These are phyloP conservation scores for Plasmopara viticola DNA, from an alignment of 352 stramenopile species.

Conservation along the genomic window DNA sequence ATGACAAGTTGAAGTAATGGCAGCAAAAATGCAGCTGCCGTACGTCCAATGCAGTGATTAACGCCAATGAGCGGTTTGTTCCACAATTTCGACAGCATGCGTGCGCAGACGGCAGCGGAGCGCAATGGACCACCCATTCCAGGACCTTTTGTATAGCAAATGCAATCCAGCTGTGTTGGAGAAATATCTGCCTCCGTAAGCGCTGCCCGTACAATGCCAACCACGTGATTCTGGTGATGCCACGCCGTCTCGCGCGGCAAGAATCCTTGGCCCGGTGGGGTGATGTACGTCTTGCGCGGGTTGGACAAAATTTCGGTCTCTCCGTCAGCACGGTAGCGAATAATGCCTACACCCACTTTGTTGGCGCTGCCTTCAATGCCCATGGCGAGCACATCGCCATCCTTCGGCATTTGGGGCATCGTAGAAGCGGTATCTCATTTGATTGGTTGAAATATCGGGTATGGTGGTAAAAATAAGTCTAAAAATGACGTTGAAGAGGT, in stretches of 20 bases:
- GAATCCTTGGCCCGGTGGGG: conserved; percentile 96
- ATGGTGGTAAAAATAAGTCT: no score
- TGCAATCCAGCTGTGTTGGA: conserved; percentile 85
- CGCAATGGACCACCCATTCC: conserved; percentile 98
- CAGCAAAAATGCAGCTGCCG: conserved; percentile 14
- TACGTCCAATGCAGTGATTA: conserved; percentile 99
- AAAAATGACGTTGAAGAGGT: no score
- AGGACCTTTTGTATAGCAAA: conserved; percentile 95
- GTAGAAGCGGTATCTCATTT: no score
- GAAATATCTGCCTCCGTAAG: conserved; percentile 88
- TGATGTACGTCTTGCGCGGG: conserved; percentile 99
- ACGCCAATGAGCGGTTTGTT: conserved; percentile 94
- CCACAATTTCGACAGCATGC: conserved; percentile 93
- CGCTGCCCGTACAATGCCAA: conserved; percentile 92
- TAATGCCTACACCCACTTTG: conserved; percentile 92
- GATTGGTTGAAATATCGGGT: no score
- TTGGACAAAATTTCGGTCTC: conserved; percentile 95
- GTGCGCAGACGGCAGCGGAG: conserved; percentile 92
- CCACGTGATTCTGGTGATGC: conserved; percentile 98
- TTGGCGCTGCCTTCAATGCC: conserved; percentile 99
- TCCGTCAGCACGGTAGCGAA: conserved; percentile 58
- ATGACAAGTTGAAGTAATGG: conserved; percentile 3
- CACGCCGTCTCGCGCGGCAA: conserved; percentile 96
- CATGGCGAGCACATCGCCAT: conserved; percentile 63
- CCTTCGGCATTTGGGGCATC: conserved; percentile 26